Percentiles rank a stretch among this genome's conserved stretches.
Evolutionary conservation across 148 eudicot genomes (phyloP).

Genomic region (Chenopodium album): DNA sequence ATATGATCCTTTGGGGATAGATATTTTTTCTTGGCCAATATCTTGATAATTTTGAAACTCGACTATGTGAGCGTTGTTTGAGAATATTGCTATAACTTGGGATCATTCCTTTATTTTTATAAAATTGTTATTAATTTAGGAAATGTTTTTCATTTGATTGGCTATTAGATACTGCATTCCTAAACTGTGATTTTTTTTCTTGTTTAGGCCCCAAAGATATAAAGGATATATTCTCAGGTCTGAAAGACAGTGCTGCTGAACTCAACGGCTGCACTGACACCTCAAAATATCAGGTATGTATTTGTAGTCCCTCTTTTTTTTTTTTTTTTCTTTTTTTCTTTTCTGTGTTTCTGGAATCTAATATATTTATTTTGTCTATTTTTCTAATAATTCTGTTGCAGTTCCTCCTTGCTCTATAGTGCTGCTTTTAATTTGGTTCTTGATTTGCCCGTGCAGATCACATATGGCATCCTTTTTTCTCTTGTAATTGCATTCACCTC

Average conservation of each 20-base stretch:
- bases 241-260: conserved; percentile 73
- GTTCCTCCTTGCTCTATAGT: conserved; percentile 9
- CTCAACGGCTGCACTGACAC: conserved; percentile 50
- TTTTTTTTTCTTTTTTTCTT: too few relatives aligned
- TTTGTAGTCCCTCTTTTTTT: not conserved
- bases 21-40: not conserved
- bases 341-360: too few relatives aligned
- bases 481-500: conserved; percentile 80
- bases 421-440: conserved; percentile 14
- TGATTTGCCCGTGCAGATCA: conserved; percentile 55
- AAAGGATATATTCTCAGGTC: conserved; percentile 59
- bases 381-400: too few relatives aligned
- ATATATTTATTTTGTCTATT: too few relatives aligned
- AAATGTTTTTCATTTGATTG: not conserved
- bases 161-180: not conserved
- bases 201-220: conserved; percentile 79
- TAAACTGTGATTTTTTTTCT: conserved; percentile 7
- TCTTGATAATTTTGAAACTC: not conserved
- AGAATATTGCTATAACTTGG: not conserved
- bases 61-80: not conserved
- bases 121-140: not conserved
- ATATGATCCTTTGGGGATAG: not conserved
- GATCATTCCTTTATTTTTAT: not conserved
- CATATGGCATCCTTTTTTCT: conserved; percentile 77
- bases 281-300: conserved; percentile 71